Evolutionary conservation across 108 stramenopile species (phyloP).

Genomic region (Schizochytrium sp.): DNA sequence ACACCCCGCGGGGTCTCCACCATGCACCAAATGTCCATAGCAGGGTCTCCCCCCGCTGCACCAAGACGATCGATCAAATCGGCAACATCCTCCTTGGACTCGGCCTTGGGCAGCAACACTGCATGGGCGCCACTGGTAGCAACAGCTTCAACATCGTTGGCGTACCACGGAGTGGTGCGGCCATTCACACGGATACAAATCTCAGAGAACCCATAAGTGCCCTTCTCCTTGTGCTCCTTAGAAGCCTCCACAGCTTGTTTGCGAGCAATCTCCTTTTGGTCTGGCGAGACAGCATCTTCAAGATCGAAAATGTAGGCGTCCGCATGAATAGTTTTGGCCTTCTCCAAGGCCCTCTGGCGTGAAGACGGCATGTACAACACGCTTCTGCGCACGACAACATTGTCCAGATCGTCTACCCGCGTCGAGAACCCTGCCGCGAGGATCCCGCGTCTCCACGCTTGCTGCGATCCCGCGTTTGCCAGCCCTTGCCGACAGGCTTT

Average conservation of each 20-base stretch:
- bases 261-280: conserved; percentile 49
- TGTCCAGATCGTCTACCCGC: background rate
- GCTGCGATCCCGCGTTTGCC: no score
- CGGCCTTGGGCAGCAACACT: conserved; percentile 64
- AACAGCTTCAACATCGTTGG: conserved; percentile 47
- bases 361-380: conserved; percentile 61
- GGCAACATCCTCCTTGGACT: conserved; percentile 48
- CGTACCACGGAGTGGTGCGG: conserved; percentile 59
- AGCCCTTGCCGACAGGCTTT: no score
- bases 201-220: conserved; percentile 1
- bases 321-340: background rate
- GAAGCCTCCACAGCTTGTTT: background rate
- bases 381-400: conserved; percentile 15
- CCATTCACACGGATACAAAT: conserved; percentile 62
- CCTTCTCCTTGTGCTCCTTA: background rate
- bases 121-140: background rate
- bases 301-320: conserved; percentile 64
- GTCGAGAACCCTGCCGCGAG: background rate
- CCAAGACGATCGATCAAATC: background rate
- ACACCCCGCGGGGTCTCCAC: conserved; percentile 63
- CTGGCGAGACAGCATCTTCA: conserved; percentile 64
- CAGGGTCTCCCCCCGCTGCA: background rate
- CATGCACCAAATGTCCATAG: conserved; percentile 56
- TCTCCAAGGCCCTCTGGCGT: background rate
- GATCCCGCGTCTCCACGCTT: background rate